These are phyloP conservation scores for Wickerhamomyces sp. DNA, from an alignment of 1,139 yeast genomes.

Conservation along the genomic window DNA sequence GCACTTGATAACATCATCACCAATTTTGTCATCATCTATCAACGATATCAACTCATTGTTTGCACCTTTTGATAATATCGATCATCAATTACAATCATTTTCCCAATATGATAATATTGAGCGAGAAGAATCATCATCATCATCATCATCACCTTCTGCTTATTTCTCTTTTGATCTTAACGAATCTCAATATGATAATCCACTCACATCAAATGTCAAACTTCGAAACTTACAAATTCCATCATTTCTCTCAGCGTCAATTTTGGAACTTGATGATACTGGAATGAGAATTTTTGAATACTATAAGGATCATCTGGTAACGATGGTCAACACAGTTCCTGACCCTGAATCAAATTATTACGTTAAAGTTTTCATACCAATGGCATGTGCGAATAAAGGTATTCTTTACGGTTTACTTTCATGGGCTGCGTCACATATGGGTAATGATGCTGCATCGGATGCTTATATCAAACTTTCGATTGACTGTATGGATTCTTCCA, in stretches of 20 bases:
- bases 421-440: constrained; percentile 55
- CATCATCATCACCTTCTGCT: neutral
- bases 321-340: constrained; percentile 61
- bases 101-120: no score
- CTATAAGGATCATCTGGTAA: constrained; percentile 55
- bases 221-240: neutral
- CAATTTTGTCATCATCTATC: no score
- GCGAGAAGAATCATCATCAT: no score
- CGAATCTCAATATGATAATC: neutral
- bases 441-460: constrained; percentile 35
- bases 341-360: constrained; percentile 54
- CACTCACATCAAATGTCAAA: constrained; percentile 4
- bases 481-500: constrained; percentile 34
- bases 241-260: neutral
- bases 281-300: constrained; percentile 56
- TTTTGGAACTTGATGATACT: constrained; percentile 31
- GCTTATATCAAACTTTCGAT: constrained; percentile 44
- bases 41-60: no score
- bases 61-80: no score
- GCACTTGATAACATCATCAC: no score
- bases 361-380: constrained; percentile 67
- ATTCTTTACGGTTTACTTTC: constrained; percentile 67
- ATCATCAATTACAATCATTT: no score
- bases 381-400: constrained; percentile 66
- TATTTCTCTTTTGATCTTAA: neutral